Conservation (phyloP, 208 protist genomes). For the Acanthamoeba triangularis region DNA sequence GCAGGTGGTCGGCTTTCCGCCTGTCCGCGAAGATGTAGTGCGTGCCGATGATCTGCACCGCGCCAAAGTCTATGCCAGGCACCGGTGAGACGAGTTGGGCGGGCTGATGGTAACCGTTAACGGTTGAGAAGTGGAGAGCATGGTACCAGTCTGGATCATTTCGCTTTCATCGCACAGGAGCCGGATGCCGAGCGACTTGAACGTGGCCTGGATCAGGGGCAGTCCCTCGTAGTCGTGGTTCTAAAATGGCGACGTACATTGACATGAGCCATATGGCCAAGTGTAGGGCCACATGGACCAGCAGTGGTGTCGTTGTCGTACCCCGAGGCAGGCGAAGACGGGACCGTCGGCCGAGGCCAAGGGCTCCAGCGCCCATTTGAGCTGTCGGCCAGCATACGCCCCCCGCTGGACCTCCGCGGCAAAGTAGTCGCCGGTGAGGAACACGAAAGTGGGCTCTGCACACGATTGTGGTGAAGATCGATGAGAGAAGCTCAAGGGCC, state of each 20-base stretch:
- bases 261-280: not conserved
- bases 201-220: not conserved
- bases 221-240: slow-evolving; percentile 68
- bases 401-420: slow-evolving; percentile 6
- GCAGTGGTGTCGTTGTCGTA: not conserved
- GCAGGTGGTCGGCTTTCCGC: slow-evolving; percentile 32
- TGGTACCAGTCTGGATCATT: not conserved
- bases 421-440: slow-evolving; percentile 26
- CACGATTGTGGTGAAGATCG: not conserved
- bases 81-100: too few relatives aligned
- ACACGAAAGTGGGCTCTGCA: slow-evolving; percentile 64
- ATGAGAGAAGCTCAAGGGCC: not conserved
- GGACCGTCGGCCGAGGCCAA: not conserved
- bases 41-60: slow-evolving; percentile 27
- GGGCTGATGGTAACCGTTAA: too few relatives aligned
- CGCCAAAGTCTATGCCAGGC: not conserved
- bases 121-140: not conserved
- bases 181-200: slow-evolving; percentile 2
- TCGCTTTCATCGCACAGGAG: slow-evolving; percentile 54
- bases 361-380: slow-evolving; percentile 58
- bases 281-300: not conserved
- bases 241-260: not conserved
- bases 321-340: slow-evolving; percentile 56
- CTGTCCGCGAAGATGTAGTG: not conserved
- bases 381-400: not conserved